phyloP scores from a whole-genome alignment of 23 red algal genomes.

The Chondrus crispus region DNA sequence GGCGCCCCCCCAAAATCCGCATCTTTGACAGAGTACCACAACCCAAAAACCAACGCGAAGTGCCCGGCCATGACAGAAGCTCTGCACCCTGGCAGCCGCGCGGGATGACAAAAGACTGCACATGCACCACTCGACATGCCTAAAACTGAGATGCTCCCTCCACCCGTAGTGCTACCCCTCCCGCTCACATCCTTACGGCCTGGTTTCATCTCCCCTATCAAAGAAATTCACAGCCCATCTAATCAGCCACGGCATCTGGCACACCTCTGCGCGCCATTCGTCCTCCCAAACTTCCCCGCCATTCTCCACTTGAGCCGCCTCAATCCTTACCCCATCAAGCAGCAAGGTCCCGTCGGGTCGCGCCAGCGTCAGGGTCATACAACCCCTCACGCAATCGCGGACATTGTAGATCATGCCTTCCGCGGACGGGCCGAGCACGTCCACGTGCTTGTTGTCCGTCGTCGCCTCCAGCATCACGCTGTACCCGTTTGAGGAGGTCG shows the following conservation, averaged over 20 bases:
- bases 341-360: neutral
- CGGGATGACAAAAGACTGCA: too few species aligned
- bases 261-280: slow-evolving; percentile 17
- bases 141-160: too few species aligned
- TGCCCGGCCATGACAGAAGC: too few species aligned
- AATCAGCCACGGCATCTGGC: neutral
- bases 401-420: slow-evolving; percentile 54
- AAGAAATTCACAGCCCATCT: slow-evolving; percentile 17
- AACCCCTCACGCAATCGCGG: slow-evolving; percentile 24
- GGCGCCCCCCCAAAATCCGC: too few species aligned
- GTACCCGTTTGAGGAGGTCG: neutral
- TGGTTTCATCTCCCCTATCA: too few species aligned
- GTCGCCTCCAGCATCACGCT: slow-evolving; percentile 1
- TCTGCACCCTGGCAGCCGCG: too few species aligned
- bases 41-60: too few species aligned
- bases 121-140: too few species aligned
- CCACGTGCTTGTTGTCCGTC: slow-evolving; percentile 1
- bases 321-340: neutral
- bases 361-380: neutral
- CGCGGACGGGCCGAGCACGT: slow-evolving; percentile 35
- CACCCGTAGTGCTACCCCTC: too few species aligned
- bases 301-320: slow-evolving; percentile 50
- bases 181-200: too few species aligned
- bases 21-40: too few species aligned
- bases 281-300: slow-evolving; percentile 40